Percentiles rank a stretch among this genome's conserved stretches.
These are phyloP conservation scores for Dothideomycetes sp. DNA, from an alignment of 2,329 filamentous ascomycete genomes.

Conservation along the genomic window DNA sequence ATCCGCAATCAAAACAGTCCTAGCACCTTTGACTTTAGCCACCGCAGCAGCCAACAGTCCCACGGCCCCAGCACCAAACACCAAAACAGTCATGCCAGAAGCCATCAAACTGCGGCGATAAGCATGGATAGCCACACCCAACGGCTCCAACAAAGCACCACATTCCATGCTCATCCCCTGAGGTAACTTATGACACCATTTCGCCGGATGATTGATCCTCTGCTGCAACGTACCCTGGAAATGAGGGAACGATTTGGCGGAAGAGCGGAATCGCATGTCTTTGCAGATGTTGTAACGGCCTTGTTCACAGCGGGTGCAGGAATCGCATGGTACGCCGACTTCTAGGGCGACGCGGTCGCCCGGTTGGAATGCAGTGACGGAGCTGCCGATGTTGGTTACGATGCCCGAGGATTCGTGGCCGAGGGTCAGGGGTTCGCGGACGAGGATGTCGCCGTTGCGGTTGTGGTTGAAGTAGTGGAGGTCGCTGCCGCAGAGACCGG, in stretches of 20 bases:
- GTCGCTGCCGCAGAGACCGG: constrained; percentile 63
- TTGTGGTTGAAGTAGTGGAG: constrained; percentile 82
- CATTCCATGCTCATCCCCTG: constrained; percentile 44
- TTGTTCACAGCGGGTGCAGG: constrained; percentile 45
- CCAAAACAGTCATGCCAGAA: constrained; percentile 40
- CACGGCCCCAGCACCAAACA: constrained; percentile 54
- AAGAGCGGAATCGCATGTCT: constrained; percentile 48
- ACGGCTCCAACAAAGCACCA: constrained; percentile 51
- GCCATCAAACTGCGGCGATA: constrained; percentile 42
- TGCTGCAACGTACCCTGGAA: constrained; percentile 57
- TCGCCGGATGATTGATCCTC: constrained; percentile 51
- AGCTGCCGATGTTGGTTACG: constrained; percentile 59
- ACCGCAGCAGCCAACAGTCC: constrained; percentile 51
- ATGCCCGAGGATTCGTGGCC: constrained; percentile 72
- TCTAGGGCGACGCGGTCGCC: constrained; percentile 90
- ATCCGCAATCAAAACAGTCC: constrained; percentile 50
- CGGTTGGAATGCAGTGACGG: constrained; percentile 41
- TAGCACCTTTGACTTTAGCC: constrained; percentile 44
- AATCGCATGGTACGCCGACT: constrained; percentile 75
- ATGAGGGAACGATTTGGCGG: constrained; percentile 52
- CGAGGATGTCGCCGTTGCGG: constrained; percentile 76
- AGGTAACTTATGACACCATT: constrained; percentile 51
- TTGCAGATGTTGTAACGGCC: constrained; percentile 56
- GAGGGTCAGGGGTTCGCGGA: constrained; percentile 73
- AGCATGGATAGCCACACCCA: constrained; percentile 53